Base-by-base conservation (phyloP, 495 filamentous ascomycete genomes). In the Hypoxylon trugodes region DNA sequence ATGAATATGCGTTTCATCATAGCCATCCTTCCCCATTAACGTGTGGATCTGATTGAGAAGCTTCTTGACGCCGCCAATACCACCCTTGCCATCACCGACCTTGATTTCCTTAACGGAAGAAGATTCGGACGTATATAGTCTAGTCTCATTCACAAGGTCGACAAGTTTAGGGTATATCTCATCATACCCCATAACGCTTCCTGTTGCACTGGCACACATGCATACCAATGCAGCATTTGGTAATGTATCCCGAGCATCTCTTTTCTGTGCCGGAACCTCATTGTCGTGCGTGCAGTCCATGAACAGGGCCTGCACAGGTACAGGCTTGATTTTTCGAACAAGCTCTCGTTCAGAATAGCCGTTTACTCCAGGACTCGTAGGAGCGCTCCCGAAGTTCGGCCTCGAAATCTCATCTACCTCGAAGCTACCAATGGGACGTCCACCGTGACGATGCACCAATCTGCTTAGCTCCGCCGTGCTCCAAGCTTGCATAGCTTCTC, bases 271-370 rank as follows among this genome's bases (percentile, higher is more conserved):
- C 5, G 96, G 96, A 6, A 91, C 86, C 74, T 98, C 95, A 69
- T 99, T 99, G 76, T 99, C 96, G 73, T 99, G 96, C 1, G 96
- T 99, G 73, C 96, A 99, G 69, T 99, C 96, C 92, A 97, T 97
- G 75, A 99, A 98, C 1, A 99, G 79, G 2, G 95, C 96, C 45
- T 96, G 93, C 0, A 97, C 90, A 0, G 92, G 91, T 8, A 86
- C 89, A 18, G 87, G 85, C 30, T 88, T 90, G 72, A 97, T 92
- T 46, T 81, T 86, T 38, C 86, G 88, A 36, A 93, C 82, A 21
- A 85, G 80, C 69, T 92, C 88, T 25, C 78, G 72, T 1, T 68
- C 69, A 25, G 59, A 57, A 13, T 66, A 38, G 4, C 58, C 71
- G 38, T 71, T 65, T 22, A 57, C 25, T 6, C 47, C 36, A n/a